Conservation (phyloP, 805 yeast species). For the Metschnikowia picachoensis region DNA sequence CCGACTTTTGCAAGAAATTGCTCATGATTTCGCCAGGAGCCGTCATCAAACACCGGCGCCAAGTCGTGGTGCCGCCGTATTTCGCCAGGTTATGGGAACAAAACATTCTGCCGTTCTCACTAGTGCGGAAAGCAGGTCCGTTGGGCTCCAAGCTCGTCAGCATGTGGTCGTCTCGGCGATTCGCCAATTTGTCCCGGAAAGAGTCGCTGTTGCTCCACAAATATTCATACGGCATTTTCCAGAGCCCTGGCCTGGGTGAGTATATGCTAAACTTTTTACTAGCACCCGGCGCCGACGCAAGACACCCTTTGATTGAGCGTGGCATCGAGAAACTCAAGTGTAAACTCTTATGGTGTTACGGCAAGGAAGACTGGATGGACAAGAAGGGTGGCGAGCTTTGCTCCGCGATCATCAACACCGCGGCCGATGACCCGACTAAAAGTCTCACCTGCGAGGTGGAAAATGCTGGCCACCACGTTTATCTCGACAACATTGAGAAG, state of each 20-base stretch:
- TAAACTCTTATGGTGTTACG: slow-evolving; percentile 80
- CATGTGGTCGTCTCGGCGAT: slow-evolving; percentile 85
- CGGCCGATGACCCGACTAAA: slow-evolving; percentile 11
- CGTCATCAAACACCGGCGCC: slow-evolving; percentile 47
- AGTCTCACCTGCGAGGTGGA: slow-evolving; percentile 41
- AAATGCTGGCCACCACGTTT: slow-evolving; percentile 75
- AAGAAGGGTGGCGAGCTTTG: slow-evolving; percentile 43
- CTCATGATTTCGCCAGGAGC: slow-evolving; percentile 92
- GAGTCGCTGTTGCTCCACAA: slow-evolving; percentile 60
- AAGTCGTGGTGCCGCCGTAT: slow-evolving; percentile 64
- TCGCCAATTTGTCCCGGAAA: slow-evolving; percentile 48
- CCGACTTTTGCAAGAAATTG: slow-evolving; percentile 60
- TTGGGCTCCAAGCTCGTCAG: slow-evolving; percentile 82
- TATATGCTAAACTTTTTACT: slow-evolving; percentile 79
- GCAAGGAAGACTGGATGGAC: slow-evolving; percentile 70
- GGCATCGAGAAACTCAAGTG: slow-evolving; percentile 50
- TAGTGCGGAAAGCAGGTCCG: slow-evolving; percentile 76
- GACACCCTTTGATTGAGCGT: slow-evolving; percentile 61
- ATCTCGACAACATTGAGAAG: slow-evolving; percentile 55
- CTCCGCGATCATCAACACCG: slow-evolving; percentile 28
- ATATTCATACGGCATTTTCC: slow-evolving; percentile 82
- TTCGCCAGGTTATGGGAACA: slow-evolving; percentile 79
- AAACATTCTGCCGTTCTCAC: slow-evolving; percentile 78
- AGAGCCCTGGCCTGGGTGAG: slow-evolving; percentile 88
- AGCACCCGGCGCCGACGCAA: slow-evolving; percentile 89